Evolutionary conservation across 2,329 filamentous ascomycete species (phyloP), one percentile per base, ranked within the genome.

Genomic region (Ploettnerulaceae sp.): DNA sequence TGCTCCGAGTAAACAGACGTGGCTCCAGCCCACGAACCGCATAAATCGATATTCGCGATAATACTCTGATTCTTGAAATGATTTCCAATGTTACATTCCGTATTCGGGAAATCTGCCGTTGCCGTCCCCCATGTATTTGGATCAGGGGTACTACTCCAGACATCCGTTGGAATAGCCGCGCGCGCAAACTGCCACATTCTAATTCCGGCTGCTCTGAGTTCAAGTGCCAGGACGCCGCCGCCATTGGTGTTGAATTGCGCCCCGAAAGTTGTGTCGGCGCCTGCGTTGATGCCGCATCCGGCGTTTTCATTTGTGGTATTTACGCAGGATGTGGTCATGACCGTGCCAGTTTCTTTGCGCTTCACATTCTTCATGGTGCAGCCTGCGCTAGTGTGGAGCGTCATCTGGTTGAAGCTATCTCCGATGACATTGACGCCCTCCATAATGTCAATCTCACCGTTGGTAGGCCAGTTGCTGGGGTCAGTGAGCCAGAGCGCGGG

Each of bases 1-100:
- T 36, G 57, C 37, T 57, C 44, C 15, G 40, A 33, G 48, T 58
- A 63, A 31, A 59, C 38, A 39, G 14, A 63, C 47, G 67, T 7
- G 60, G 64, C 71, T 74, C 87, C 87, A 4, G 89, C 89, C 89
- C 89, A 95, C 62, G 83, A 79, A 20, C 90, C 90, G 67, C 90
- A 96, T 63, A 95, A 85, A 25, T 85, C 86, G 3, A 83, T 93
- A 68, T 91, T 81, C 64, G 91, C 82, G 57, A 91, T 79, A 55
- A 96, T 81, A 59, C 83, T 78, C 71, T 95, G 77, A 51, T 84
- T 69, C 50, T 70, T 70, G 69, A 96, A 94, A 66, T 84, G 76
- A 1, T 67, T 59, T 47, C 79, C 70, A 52, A 94, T 84, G 58
- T 90, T 70, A 67, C 91, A 96, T 15, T 64, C 51, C 45, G 72